Conservation (phyloP, 2,329 filamentous ascomycete species). For the Colletotrichum lentis region DNA sequence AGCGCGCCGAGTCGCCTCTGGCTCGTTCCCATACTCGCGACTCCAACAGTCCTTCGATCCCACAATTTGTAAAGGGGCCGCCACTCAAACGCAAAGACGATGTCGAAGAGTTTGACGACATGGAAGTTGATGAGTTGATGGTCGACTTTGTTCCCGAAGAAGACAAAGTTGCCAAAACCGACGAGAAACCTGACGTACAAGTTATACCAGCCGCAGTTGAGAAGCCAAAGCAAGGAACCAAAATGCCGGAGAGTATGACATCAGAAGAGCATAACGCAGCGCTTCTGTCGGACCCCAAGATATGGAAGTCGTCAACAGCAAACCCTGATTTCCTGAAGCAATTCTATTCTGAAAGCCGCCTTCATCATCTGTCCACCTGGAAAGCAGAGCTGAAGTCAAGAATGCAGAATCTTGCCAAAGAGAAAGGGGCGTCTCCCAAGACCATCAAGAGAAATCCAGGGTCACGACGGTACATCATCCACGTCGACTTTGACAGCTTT, state of each 20-base stretch:
- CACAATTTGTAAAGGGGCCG: slow-evolving; percentile 31
- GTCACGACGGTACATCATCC: slow-evolving; percentile 82
- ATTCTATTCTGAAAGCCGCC: slow-evolving; percentile 91
- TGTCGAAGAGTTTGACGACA: slow-evolving; percentile 36
- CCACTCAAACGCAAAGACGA: slow-evolving; percentile 25
- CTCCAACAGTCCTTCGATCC: slow-evolving; percentile 33
- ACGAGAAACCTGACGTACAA: neutral
- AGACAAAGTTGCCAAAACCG: neutral
- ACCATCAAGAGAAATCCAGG: slow-evolving; percentile 64
- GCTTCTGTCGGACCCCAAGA: slow-evolving; percentile 81
- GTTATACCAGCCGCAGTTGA: neutral
- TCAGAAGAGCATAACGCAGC: slow-evolving; percentile 93
- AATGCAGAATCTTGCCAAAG: slow-evolving; percentile 80
- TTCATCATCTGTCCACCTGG: slow-evolving; percentile 96
- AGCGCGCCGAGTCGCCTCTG: slow-evolving; percentile 43
- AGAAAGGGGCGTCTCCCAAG: slow-evolving; percentile 63
- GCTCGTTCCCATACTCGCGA: slow-evolving; percentile 6
- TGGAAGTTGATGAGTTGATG: slow-evolving; percentile 33
- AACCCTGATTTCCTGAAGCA: slow-evolving; percentile 95
- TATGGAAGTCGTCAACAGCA: slow-evolving; percentile 87
- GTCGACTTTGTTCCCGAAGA: slow-evolving; percentile 28
- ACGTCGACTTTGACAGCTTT: slow-evolving; percentile 98
- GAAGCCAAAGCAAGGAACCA: slow-evolving; percentile 31
- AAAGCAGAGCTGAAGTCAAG: slow-evolving; percentile 92
- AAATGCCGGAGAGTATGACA: slow-evolving; percentile 71